Evolutionary conservation across 805 yeast genomes (phyloP).

Genomic region (Pichia exigua): DNA sequence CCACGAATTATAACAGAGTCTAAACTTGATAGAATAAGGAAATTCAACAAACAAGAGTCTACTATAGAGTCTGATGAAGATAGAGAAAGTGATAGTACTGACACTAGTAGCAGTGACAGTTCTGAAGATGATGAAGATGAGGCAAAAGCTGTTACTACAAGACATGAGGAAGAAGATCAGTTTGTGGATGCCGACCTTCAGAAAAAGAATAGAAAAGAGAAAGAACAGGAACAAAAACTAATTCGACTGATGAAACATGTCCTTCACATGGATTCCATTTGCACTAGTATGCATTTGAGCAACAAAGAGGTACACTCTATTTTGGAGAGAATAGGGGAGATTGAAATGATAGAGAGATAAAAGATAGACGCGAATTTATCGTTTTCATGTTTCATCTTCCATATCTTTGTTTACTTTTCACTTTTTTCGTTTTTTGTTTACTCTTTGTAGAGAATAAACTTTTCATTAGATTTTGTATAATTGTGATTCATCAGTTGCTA

Average conservation of each 20-base stretch:
- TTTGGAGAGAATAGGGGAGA: constrained; percentile 36
- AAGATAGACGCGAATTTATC: neutral
- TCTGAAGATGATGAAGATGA: neutral
- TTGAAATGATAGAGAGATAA: constrained; percentile 5
- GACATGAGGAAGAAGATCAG: constrained; percentile 5
- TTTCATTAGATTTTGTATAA: neutral
- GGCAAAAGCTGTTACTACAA: neutral
- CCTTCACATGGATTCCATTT: constrained; percentile 56
- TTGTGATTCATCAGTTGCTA: neutral
- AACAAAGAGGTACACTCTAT: constrained; percentile 45
- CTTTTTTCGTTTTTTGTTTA: neutral
- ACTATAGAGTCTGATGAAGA: neutral
- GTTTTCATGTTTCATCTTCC: neutral
- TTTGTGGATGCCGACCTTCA: constrained; percentile 9
- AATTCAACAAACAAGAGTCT: neutral
- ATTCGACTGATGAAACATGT: constrained; percentile 42
- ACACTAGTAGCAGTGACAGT: neutral
- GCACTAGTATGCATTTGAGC: constrained; percentile 58
- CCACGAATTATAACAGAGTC: neutral
- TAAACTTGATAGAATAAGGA: neutral
- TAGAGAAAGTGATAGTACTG: neutral
- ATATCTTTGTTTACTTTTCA: neutral
- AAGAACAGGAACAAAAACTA: constrained; percentile 30
- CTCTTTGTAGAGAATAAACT: neutral
- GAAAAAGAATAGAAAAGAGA: constrained; percentile 15